Evolutionary conservation across 2,329 filamentous ascomycete genomes (phyloP).

Genomic region (Podosphaera leucotricha): DNA sequence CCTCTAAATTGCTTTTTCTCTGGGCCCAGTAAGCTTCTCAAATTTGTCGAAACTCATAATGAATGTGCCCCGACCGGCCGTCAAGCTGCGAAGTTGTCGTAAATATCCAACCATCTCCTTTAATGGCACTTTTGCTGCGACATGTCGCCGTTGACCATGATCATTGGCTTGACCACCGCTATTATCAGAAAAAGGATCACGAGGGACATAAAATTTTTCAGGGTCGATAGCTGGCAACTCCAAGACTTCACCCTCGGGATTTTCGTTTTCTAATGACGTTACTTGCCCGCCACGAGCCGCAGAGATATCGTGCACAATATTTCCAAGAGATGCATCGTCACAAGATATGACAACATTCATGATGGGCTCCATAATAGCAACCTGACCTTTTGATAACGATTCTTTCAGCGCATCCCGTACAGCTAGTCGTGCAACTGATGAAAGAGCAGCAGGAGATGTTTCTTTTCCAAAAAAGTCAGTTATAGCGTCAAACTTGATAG

Average conservation of each 20-base stretch:
- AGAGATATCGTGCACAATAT: conserved; percentile 61
- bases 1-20: conserved; percentile 19
- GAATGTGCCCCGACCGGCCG: conserved; percentile 59
- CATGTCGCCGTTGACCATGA: conserved; percentile 28
- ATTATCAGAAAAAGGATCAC: conserved; percentile 49
- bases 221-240: conserved; percentile 33
- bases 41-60: conserved; percentile 53
- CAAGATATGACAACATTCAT: conserved; percentile 78
- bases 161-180: conserved; percentile 25
- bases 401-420: conserved; percentile 45
- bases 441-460: conserved; percentile 41
- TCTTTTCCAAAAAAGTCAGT: conserved; percentile 42
- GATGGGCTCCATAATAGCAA: conserved; percentile 71
- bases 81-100: conserved; percentile 69
- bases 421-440: conserved; percentile 41
- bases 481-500: conserved; percentile 40
- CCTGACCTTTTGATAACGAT: conserved; percentile 27
- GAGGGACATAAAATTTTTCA: conserved; percentile 60
- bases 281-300: conserved; percentile 52
- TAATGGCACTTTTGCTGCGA: conserved; percentile 70
- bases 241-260: conserved; percentile 5
- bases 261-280: conserved; percentile 34
- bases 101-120: conserved; percentile 96
- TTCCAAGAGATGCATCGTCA: conserved; percentile 57
- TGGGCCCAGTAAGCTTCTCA: conserved; percentile 37